Conservation (phyloP, 805 yeast species). For the Nadsonia fulvescens region DNA sequence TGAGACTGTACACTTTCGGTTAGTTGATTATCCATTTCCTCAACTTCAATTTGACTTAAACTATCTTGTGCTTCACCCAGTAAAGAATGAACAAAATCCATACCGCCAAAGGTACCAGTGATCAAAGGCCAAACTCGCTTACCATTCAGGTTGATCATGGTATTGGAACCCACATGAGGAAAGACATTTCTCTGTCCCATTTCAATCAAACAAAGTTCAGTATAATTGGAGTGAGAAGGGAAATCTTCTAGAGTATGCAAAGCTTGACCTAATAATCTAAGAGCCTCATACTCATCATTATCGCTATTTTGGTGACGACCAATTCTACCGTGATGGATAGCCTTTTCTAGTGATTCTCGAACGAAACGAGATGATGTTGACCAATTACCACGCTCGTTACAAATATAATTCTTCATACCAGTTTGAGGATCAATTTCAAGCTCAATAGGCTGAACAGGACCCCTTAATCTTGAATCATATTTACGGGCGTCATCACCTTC, state of each 20-base stretch:
- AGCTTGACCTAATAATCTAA: constrained; percentile 12
- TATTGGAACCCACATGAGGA: constrained; percentile 12
- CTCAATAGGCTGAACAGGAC: constrained; percentile 10
- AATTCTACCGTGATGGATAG: constrained; percentile 10
- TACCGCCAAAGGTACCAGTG: constrained; percentile 14
- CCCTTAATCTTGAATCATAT: constrained; percentile 10
- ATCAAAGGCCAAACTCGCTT: constrained; percentile 12
- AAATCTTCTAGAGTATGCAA: constrained; percentile 14
- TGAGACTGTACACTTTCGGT: constrained; percentile 4
- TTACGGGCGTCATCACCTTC: constrained; percentile 10
- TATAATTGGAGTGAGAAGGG: constrained; percentile 12
- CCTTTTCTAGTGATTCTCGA: constrained; percentile 8
- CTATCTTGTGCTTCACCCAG: constrained; percentile 12
- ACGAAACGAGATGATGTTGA: constrained; percentile 10
- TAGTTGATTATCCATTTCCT: constrained; percentile 9
- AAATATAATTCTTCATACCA: constrained; percentile 14
- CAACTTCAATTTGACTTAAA: constrained; percentile 11
- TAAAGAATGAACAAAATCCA: constrained; percentile 12
- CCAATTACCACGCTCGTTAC: constrained; percentile 13
- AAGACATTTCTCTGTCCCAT: constrained; percentile 10
- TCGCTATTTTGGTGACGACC: constrained; percentile 6
- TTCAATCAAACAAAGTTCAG: constrained; percentile 10
- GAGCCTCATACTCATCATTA: constrained; percentile 10
- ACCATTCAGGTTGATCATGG: constrained; percentile 9
- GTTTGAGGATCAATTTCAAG: constrained; percentile 11